These are phyloP conservation scores for Saccharomyces mikatae DNA, from an alignment of 805 yeast species.

Conservation along the genomic window DNA sequence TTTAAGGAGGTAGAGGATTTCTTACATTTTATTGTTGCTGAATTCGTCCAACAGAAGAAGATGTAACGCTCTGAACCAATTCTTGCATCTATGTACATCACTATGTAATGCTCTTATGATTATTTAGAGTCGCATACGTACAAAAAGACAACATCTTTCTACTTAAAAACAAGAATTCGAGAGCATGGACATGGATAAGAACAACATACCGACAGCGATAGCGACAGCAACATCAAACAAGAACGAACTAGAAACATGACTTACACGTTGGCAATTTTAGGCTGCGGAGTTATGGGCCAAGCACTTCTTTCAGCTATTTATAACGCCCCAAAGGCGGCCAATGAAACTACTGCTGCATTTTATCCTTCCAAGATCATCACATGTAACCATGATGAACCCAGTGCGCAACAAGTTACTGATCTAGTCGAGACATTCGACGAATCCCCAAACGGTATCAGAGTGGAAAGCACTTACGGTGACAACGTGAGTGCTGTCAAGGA, in stretches of 20 bases:
- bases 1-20: constrained; percentile 31
- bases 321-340: constrained; percentile 23
- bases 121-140: neutral
- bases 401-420: constrained; percentile 42
- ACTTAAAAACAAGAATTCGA: neutral
- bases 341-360: constrained; percentile 28
- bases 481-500: constrained; percentile 53
- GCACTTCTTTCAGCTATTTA: constrained; percentile 71
- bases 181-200: too few species aligned
- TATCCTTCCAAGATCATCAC: constrained; percentile 69
- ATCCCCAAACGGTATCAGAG: constrained; percentile 36
- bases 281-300: constrained; percentile 94
- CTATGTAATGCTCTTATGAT: neutral
- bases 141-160: neutral
- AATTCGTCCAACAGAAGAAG: constrained; percentile 14
- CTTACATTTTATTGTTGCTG: constrained; percentile 26
- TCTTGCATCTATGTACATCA: neutral
- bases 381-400: constrained; percentile 44
- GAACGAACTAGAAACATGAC: constrained; percentile 13
- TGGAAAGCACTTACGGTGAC: constrained; percentile 45
- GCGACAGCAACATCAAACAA: neutral
- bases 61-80: neutral
- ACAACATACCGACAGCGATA: neutral
- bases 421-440: constrained; percentile 41
- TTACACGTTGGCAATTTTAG: constrained; percentile 70